phyloP scores from a whole-genome alignment of 768 basidiomycete species.

The Amanita rubescens region DNA sequence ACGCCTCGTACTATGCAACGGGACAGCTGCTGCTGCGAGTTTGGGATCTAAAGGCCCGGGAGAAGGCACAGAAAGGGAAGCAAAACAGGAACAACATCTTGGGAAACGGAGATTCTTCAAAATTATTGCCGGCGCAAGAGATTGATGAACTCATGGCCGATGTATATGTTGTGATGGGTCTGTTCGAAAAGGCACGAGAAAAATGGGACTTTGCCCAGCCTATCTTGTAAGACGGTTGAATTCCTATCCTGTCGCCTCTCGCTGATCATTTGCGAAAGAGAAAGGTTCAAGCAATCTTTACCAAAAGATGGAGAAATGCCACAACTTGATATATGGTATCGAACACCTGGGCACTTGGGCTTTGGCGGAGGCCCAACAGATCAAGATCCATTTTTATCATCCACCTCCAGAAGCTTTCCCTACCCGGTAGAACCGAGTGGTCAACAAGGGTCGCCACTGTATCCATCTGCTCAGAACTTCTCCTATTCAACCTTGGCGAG shows the following conservation, averaged over 20 bases:
- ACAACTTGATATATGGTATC: not conserved
- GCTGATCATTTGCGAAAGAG: not conserved
- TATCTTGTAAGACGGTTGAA: conserved; percentile 24
- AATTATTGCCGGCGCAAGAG: conserved; percentile 23
- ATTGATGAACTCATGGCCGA: conserved; percentile 30
- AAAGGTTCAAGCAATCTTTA: conserved; percentile 9
- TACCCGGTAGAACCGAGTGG: too few relatives aligned
- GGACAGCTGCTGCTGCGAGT: conserved; percentile 44
- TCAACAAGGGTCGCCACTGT: too few relatives aligned
- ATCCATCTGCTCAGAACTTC: too few relatives aligned
- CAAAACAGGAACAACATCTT: not conserved
- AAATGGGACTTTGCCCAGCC: conserved; percentile 27
- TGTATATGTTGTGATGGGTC: conserved; percentile 32
- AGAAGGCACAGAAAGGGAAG: conserved; percentile 18
- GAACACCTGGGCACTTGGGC: too few relatives aligned
- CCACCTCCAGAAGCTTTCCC: too few relatives aligned
- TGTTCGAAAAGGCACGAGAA: conserved; percentile 28
- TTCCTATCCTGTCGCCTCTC: not conserved
- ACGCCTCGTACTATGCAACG: conserved; percentile 42
- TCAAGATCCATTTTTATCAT: not conserved
- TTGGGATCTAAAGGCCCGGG: conserved; percentile 50
- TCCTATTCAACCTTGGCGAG: too few relatives aligned
- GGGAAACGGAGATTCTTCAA: conserved; percentile 19
- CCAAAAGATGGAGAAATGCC: conserved; percentile 7
- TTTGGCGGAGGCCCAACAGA: not conserved